phyloP scores from a whole-genome alignment of 2,329 filamentous ascomycete species.

The Blastomyces emzantsi region DNA sequence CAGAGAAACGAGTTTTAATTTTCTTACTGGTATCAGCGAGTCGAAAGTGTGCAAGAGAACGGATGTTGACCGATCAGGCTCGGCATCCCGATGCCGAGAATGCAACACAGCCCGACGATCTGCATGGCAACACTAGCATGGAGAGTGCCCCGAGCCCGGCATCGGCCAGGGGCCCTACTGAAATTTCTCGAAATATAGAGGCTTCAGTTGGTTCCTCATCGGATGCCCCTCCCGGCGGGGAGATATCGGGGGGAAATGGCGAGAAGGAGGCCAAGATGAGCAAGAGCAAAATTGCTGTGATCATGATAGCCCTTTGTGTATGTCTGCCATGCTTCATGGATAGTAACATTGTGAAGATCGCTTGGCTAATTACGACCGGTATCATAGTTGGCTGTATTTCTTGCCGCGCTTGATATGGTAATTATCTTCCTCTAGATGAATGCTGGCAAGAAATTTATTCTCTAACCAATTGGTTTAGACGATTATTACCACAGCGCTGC shows the following conservation, averaged over 20 bases:
- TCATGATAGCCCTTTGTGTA: slow-evolving; percentile 16
- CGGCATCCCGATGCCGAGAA: slow-evolving; percentile 5
- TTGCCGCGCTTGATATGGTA: slow-evolving; percentile 52
- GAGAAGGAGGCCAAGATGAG: slow-evolving; percentile 10
- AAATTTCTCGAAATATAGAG: not conserved
- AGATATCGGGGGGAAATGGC: not conserved
- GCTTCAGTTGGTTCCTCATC: not conserved
- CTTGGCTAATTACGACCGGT: not conserved
- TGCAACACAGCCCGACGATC: not conserved
- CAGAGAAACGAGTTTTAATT: not conserved
- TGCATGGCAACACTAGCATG: not conserved
- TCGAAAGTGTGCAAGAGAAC: not conserved
- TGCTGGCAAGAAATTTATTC: not conserved
- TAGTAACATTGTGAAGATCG: not conserved
- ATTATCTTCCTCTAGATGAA: slow-evolving; percentile 9
- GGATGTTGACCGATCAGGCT: not conserved
- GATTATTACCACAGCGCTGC: slow-evolving; percentile 29
- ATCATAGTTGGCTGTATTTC: slow-evolving; percentile 47
- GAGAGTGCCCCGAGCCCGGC: not conserved
- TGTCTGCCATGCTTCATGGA: not conserved
- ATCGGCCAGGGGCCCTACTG: not conserved
- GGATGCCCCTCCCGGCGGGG: not conserved
- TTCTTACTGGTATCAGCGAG: not conserved
- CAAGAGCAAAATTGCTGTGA: slow-evolving; percentile 15
- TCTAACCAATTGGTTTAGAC: slow-evolving; percentile 15